phyloP scores from a whole-genome alignment of 1,284 basidiomycete genomes.

The Clitocybe nebularis region DNA sequence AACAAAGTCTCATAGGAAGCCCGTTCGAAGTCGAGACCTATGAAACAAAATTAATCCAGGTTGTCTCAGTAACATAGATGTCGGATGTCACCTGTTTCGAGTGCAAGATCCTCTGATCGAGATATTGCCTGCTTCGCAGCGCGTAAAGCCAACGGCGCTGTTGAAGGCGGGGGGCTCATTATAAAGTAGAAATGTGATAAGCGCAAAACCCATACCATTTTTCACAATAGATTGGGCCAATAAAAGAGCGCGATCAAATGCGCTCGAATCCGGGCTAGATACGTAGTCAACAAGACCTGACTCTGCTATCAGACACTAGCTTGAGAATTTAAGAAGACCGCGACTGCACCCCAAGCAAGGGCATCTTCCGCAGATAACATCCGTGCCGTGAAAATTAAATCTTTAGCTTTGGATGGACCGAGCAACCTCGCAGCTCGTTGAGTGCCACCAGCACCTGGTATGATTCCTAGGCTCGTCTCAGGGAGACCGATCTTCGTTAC shows the following conservation, averaged over 20 bases:
- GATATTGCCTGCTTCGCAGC: conserved; percentile 90
- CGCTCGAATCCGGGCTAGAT: conserved; percentile 53
- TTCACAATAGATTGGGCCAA: conserved; percentile 64
- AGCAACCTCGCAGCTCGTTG: conserved; percentile 82
- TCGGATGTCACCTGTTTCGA: conserved; percentile 60
- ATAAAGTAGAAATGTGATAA: not conserved
- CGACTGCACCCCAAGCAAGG: conserved; percentile 60
- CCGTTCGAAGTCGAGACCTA: conserved; percentile 86
- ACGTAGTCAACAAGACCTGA: conserved; percentile 80
- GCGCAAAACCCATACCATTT: conserved; percentile 51
- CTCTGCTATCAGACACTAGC: conserved; percentile 5
- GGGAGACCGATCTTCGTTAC: conserved; percentile 82
- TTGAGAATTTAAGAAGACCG: conserved; percentile 1
- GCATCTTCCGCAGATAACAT: conserved; percentile 68
- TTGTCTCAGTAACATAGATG: not conserved
- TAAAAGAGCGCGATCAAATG: conserved; percentile 61
- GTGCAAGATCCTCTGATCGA: conserved; percentile 69
- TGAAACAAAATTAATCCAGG: conserved; percentile 15
- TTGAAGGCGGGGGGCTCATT: conserved; percentile 6
- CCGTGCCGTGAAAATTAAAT: conserved; percentile 80
- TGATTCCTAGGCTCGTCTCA: conserved; percentile 86
- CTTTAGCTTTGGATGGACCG: conserved; percentile 82
- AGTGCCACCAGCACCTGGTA: conserved; percentile 94
- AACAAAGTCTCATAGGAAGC: conserved; percentile 85
- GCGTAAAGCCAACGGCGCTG: conserved; percentile 84